Evolutionary conservation across 208 protist genomes (phyloP).

Genomic region (Leishmania turanica): DNA sequence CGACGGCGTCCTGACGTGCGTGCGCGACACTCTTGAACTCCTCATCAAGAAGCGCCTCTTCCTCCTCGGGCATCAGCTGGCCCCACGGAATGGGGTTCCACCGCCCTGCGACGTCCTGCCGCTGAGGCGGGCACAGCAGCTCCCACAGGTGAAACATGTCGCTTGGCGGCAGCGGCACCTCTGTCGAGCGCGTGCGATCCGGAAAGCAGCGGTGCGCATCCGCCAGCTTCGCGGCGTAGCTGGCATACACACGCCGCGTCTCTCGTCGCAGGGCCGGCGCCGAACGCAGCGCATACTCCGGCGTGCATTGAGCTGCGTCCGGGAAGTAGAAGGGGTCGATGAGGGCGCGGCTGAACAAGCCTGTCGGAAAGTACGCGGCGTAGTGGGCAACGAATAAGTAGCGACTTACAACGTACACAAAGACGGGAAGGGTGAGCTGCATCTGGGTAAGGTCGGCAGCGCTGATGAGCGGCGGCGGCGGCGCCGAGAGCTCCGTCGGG

Average conservation of each 20-base stretch:
- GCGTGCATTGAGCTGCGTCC: slow-evolving; percentile 30
- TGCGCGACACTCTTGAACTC: slow-evolving; percentile 7
- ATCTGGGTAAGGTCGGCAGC: slow-evolving; percentile 17
- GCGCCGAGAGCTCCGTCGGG: background rate
- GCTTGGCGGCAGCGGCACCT: slow-evolving; percentile 25
- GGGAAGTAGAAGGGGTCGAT: slow-evolving; percentile 52
- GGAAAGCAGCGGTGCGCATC: slow-evolving; percentile 31
- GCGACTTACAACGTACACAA: slow-evolving; percentile 79
- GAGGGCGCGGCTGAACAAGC: slow-evolving; percentile 48
- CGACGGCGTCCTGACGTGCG: no score
- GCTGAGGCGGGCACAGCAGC: slow-evolving; percentile 31
- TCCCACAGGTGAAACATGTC: slow-evolving; percentile 29
- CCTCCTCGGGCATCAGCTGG: slow-evolving; percentile 36
- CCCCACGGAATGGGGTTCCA: slow-evolving; percentile 41
- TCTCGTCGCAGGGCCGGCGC: slow-evolving; percentile 26
- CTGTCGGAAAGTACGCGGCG: slow-evolving; percentile 48
- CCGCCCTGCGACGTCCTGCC: slow-evolving; percentile 25
- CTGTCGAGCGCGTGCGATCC: slow-evolving; percentile 11
- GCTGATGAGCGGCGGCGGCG: background rate
- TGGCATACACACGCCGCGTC: slow-evolving; percentile 7
- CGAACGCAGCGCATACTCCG: slow-evolving; percentile 36
- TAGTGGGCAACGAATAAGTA: slow-evolving; percentile 67
- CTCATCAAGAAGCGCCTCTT: slow-evolving; percentile 36
- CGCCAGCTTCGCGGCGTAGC: slow-evolving; percentile 26
- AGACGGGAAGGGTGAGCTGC: slow-evolving; percentile 62